phyloP scores from a whole-genome alignment of 140 eudicot species.

The Oenanthe javanica region DNA sequence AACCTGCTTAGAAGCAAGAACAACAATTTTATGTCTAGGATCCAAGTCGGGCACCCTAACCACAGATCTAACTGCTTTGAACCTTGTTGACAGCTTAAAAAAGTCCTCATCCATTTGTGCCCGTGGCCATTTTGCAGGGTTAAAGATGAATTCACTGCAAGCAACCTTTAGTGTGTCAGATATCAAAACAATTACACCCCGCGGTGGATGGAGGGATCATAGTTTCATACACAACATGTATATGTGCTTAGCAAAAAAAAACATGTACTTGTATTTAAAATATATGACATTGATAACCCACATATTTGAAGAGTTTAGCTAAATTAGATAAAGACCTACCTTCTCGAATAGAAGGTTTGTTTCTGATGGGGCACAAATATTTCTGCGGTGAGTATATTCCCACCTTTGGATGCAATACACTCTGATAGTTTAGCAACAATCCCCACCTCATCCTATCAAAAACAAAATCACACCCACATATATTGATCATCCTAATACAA shows the following conservation, averaged over 20 bases:
- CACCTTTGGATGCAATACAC: slow-evolving; percentile 88
- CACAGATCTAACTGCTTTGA: slow-evolving; percentile 67
- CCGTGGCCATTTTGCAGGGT: slow-evolving; percentile 79
- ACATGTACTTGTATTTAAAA: too few relatives aligned
- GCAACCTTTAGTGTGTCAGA: slow-evolving; percentile 12
- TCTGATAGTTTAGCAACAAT: slow-evolving; percentile 88
- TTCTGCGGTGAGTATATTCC: slow-evolving; percentile 81
- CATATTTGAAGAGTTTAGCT: not conserved
- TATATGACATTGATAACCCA: too few relatives aligned
- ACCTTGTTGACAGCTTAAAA: slow-evolving; percentile 42
- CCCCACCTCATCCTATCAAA: slow-evolving; percentile 77
- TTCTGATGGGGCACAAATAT: slow-evolving; percentile 83
- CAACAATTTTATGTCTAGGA: slow-evolving; percentile 69
- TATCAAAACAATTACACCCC: not conserved
- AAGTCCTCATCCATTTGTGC: slow-evolving; percentile 79
- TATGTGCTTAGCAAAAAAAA: too few relatives aligned
- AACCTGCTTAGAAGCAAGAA: slow-evolving; percentile 95
- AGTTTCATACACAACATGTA: too few relatives aligned
- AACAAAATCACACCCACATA: not conserved
- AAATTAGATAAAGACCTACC: slow-evolving; percentile 24
- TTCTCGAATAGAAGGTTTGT: slow-evolving; percentile 80
- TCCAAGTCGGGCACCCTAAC: slow-evolving; percentile 84
- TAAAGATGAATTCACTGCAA: slow-evolving; percentile 80
- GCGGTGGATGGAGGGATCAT: not conserved
- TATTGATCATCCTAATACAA: not conserved